Conservation (phyloP, 805 yeast species). For the Nakazawaea laoshanensis region DNA sequence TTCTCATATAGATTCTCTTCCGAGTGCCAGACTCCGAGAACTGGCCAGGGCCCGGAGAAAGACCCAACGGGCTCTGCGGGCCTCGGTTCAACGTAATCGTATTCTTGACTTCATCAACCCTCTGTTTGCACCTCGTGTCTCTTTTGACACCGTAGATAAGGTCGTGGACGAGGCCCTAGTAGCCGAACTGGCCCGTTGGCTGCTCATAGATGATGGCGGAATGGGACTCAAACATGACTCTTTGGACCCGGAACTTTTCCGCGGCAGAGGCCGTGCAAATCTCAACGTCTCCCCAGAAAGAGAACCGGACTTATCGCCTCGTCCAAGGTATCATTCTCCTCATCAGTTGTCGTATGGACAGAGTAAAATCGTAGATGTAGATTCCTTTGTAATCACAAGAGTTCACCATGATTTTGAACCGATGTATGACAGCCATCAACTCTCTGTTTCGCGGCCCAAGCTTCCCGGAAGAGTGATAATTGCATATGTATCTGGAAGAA, state of each 20-base stretch:
- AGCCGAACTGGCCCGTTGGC: constrained; percentile 1
- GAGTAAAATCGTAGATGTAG: constrained; percentile 28
- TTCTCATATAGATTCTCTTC: no score
- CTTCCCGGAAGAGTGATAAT: constrained; percentile 47
- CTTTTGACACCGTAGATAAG: constrained; percentile 9
- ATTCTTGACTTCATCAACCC: constrained; percentile 6
- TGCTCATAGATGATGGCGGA: constrained; percentile 10
- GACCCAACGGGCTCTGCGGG: no score
- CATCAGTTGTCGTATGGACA: constrained; percentile 19
- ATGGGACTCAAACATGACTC: constrained; percentile 7
- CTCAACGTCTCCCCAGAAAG: constrained; percentile 1
- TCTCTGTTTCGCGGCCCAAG: constrained; percentile 26
- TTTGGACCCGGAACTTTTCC: constrained; percentile 5
- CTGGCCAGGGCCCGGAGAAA: no score
- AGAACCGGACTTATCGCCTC: not conserved
- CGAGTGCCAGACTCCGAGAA: no score
- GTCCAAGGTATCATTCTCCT: constrained; percentile 5
- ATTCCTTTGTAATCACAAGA: constrained; percentile 34
- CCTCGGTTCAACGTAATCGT: constrained; percentile 3
- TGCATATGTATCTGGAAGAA: constrained; percentile 61
- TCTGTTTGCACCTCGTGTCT: constrained; percentile 5
- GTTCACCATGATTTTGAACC: constrained; percentile 39
- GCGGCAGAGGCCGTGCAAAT: constrained; percentile 1
- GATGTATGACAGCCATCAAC: constrained; percentile 28
- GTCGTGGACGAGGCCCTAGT: constrained; percentile 1